Evolutionary conservation across 768 basidiomycete species (phyloP).

Genomic region (Lactarius quietus): DNA sequence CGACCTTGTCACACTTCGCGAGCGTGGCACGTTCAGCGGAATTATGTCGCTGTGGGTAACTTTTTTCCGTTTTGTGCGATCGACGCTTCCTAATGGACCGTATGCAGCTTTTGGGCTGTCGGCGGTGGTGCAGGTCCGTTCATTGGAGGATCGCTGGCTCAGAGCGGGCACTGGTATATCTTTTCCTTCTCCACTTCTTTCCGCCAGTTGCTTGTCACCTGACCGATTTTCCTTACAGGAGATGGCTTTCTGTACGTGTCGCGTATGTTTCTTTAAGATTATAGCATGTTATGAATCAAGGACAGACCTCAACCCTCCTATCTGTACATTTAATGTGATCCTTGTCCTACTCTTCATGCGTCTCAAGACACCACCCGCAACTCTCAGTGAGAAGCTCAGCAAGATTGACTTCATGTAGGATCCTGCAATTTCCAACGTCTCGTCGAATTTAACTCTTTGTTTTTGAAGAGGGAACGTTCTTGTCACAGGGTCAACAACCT

Average conservation of each 20-base stretch:
- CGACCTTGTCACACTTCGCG: constrained; percentile 35
- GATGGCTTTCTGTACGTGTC: constrained; percentile 27
- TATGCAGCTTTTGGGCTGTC: constrained; percentile 30
- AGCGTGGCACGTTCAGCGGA: constrained; percentile 34
- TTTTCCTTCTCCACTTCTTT: not conserved
- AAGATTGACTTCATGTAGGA: constrained; percentile 40
- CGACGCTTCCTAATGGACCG: not conserved
- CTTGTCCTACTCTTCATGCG: constrained; percentile 34
- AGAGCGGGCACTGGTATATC: constrained; percentile 20
- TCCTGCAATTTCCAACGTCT: constrained; percentile 2
- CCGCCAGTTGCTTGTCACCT: not conserved
- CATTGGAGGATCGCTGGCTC: constrained; percentile 31
- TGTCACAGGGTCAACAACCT: constrained; percentile 33
- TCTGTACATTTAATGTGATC: constrained; percentile 31
- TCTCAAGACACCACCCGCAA: constrained; percentile 36
- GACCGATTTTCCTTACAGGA: constrained; percentile 7
- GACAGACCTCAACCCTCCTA: constrained; percentile 39
- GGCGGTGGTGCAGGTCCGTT: constrained; percentile 32
- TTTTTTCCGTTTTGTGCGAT: too few species aligned
- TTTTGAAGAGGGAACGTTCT: constrained; percentile 36
- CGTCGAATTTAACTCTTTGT: not conserved
- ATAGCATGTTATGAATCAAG: not conserved
- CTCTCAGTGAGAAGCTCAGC: constrained; percentile 32
- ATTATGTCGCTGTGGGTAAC: constrained; percentile 32
- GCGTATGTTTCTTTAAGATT: not conserved